A percentile compares a stretch with the other conserved stretches of the same genome.
phyloP scores from a whole-genome alignment of 2,329 filamentous ascomycete genomes.

The Pleoardoris graminearum region DNA sequence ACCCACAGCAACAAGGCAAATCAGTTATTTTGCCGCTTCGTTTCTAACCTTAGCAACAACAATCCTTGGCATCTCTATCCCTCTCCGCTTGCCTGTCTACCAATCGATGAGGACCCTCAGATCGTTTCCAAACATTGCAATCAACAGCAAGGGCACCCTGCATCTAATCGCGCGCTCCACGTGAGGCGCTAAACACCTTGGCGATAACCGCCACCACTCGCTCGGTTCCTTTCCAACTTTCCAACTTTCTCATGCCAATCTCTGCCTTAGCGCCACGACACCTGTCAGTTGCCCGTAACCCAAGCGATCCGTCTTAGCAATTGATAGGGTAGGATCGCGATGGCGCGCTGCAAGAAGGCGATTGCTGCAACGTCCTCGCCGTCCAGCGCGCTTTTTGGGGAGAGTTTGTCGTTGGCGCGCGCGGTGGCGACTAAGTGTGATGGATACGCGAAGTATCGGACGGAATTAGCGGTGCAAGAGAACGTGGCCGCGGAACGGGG shows the following conservation, averaged over 20 bases:
- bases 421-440: constrained; percentile 6
- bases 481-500: constrained; percentile 3
- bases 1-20: not conserved
- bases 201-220: constrained; percentile 7
- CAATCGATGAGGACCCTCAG: not conserved
- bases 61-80: not conserved
- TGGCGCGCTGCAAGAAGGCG: constrained; percentile 5
- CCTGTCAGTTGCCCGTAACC: constrained; percentile 11
- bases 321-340: constrained; percentile 10
- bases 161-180: not conserved
- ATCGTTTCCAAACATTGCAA: constrained; percentile 1
- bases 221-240: constrained; percentile 8
- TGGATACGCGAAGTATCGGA: not conserved
- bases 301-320: not conserved
- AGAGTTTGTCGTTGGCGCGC: constrained; percentile 4
- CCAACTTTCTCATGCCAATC: constrained; percentile 1
- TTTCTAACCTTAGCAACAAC: not conserved
- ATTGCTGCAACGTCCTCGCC: constrained; percentile 4
- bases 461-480: not conserved
- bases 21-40: not conserved
- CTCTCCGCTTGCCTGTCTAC: not conserved
- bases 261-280: constrained; percentile 11
- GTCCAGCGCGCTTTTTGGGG: not conserved
- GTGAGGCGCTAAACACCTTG: constrained; percentile 11
- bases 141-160: constrained; percentile 10